phyloP scores from a whole-genome alignment of 768 basidiomycete species.

The Phanerochaete carnosa region DNA sequence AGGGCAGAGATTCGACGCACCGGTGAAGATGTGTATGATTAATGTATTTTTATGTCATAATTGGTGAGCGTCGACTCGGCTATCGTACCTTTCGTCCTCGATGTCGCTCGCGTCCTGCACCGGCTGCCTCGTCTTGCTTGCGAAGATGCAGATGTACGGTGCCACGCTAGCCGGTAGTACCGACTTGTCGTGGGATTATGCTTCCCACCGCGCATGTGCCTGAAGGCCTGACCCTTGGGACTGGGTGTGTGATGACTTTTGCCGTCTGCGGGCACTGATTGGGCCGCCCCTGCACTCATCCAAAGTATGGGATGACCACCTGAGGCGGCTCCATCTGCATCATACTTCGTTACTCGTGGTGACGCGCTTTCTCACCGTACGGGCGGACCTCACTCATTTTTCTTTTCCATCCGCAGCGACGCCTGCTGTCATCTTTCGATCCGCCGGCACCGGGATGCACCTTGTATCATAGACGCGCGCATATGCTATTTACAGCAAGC shows the following conservation, averaged over 20 bases:
- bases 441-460: not conserved
- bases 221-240: constrained; percentile 6
- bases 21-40: not conserved
- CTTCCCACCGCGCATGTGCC: constrained; percentile 4
- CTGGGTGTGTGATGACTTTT: constrained; percentile 7
- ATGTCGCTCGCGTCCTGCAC: not conserved
- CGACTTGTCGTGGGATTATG: constrained; percentile 3
- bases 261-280: not conserved
- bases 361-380: not conserved
- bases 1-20: not conserved
- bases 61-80: constrained; percentile 7
- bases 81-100: not conserved
- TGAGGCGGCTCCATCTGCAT: not conserved
- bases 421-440: not conserved
- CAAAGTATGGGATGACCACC: not conserved
- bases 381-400: not conserved
- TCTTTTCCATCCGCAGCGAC: not conserved
- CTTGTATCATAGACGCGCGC: not conserved
- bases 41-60: constrained; percentile 6
- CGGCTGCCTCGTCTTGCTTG: not conserved
- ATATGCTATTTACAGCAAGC: not conserved
- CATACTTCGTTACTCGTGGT: not conserved
- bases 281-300: not conserved
- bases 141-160: not conserved
- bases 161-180: not conserved